These are phyloP conservation scores for Saturnispora zaruensis DNA, from an alignment of 805 yeast genomes.

Conservation along the genomic window DNA sequence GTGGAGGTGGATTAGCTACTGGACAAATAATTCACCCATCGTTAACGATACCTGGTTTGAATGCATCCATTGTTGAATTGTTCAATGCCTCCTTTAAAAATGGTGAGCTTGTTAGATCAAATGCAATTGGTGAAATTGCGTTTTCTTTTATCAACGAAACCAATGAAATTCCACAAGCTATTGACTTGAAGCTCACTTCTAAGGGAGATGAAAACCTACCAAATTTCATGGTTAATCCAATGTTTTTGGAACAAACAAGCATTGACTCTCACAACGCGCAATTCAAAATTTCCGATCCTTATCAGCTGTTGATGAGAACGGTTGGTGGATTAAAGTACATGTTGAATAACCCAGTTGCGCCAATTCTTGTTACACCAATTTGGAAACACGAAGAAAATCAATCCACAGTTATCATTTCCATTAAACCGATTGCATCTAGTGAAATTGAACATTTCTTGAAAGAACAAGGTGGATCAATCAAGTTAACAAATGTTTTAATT, in stretches of 20 bases:
- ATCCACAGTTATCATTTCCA: constrained; percentile 72
- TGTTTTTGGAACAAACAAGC: constrained; percentile 39
- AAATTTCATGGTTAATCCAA: constrained; percentile 42
- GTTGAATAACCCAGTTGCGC: constrained; percentile 44
- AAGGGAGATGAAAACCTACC: constrained; percentile 34
- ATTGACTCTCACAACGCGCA: constrained; percentile 17
- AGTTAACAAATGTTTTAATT: constrained; percentile 51
- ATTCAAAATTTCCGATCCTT: constrained; percentile 39
- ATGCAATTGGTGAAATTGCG: constrained; percentile 80
- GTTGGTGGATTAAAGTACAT: constrained; percentile 78
- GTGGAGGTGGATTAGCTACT: constrained; percentile 26
- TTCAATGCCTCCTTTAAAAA: constrained; percentile 65
- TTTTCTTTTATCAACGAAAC: constrained; percentile 47
- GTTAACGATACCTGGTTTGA: constrained; percentile 53
- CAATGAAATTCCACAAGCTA: constrained; percentile 32
- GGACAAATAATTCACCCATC: constrained; percentile 43
- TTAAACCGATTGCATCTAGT: constrained; percentile 41
- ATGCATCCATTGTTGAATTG: constrained; percentile 80
- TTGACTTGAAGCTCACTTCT: constrained; percentile 33
- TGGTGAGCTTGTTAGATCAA: constrained; percentile 51
- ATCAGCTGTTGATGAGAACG: constrained; percentile 50
- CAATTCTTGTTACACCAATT: constrained; percentile 65
- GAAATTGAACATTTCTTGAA: constrained; percentile 30
- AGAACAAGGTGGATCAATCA: constrained; percentile 27
- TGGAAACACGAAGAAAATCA: constrained; percentile 87